Evolutionary conservation across 306 rosid species (phyloP).

Genomic region (Sechiopsis laciniata): DNA sequence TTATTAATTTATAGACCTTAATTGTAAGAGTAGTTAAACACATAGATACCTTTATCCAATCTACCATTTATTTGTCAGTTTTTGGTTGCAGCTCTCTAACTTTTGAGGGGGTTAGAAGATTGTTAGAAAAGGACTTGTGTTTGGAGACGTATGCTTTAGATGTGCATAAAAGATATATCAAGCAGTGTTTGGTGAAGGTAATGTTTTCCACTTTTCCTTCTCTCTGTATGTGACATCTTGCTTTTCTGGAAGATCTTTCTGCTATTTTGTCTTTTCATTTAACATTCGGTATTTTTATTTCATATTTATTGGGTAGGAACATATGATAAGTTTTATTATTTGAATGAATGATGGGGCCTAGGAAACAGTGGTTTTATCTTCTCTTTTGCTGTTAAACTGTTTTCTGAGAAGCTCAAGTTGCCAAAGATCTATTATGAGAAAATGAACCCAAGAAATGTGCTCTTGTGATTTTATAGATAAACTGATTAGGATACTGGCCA

Average conservation of each 20-base stretch:
- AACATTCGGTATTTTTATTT: not conserved
- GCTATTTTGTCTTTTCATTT: not conserved
- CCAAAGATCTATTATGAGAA: not conserved
- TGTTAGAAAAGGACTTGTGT: conserved; percentile 80
- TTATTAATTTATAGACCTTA: not conserved
- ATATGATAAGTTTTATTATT: not conserved
- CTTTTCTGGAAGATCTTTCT: conserved; percentile 16
- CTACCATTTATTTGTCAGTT: not conserved
- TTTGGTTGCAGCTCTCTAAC: conserved; percentile 75
- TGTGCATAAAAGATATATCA: conserved; percentile 73
- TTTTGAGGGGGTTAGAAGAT: conserved; percentile 81
- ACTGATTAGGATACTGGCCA: not conserved
- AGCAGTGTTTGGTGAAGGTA: conserved; percentile 72
- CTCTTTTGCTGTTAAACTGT: not conserved
- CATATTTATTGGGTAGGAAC: not conserved
- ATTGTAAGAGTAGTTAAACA: not conserved
- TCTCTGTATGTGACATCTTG: not conserved
- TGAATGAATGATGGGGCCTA: not conserved
- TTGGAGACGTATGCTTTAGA: conserved; percentile 60
- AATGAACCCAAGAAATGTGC: not conserved
- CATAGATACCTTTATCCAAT: not conserved
- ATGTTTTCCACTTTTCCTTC: not conserved
- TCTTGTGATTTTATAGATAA: not conserved
- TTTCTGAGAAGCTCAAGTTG: conserved; percentile 9
- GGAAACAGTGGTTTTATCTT: conserved; percentile 1